Conservation (phyloP, 2,329 filamentous ascomycete genomes). For the Aspergillus neotritici region DNA sequence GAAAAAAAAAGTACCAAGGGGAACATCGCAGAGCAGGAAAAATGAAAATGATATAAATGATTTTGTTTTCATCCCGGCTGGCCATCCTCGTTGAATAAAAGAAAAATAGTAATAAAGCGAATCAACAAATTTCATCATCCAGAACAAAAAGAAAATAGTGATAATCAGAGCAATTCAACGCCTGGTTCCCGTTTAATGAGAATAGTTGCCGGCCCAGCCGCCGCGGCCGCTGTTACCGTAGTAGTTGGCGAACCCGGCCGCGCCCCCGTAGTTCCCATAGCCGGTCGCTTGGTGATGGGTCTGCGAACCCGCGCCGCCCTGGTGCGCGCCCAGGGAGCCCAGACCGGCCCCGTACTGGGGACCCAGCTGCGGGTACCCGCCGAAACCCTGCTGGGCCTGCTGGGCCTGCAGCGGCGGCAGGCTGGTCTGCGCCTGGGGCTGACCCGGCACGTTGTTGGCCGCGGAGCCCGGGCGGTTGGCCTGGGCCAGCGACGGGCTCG, state of each 20-base stretch:
- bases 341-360: slow-evolving; percentile 49
- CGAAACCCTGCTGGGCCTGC: slow-evolving; percentile 51
- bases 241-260: slow-evolving; percentile 37
- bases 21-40: slow-evolving; percentile 1
- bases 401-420: slow-evolving; percentile 52
- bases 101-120: slow-evolving; percentile 19
- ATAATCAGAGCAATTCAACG: slow-evolving; percentile 15
- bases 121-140: slow-evolving; percentile 24
- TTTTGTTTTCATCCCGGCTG: slow-evolving; percentile 12
- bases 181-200: slow-evolving; percentile 34
- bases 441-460: slow-evolving; percentile 52
- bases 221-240: slow-evolving; percentile 41
- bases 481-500: slow-evolving; percentile 58
- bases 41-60: slow-evolving; percentile 12
- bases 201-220: slow-evolving; percentile 45
- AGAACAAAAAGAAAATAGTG: slow-evolving; percentile 14
- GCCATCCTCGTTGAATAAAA: slow-evolving; percentile 12
- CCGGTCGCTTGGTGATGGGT: slow-evolving; percentile 38
- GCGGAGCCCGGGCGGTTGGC: slow-evolving; percentile 59
- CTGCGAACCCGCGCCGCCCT: slow-evolving; percentile 33
- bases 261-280: slow-evolving; percentile 40
- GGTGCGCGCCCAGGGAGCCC: slow-evolving; percentile 39
- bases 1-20: slow-evolving; percentile 1
- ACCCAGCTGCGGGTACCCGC: slow-evolving; percentile 51
- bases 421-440: slow-evolving; percentile 46